Evolutionary conservation across 352 stramenopile genomes (phyloP).

Genomic region (Globisporangium paddicum): DNA sequence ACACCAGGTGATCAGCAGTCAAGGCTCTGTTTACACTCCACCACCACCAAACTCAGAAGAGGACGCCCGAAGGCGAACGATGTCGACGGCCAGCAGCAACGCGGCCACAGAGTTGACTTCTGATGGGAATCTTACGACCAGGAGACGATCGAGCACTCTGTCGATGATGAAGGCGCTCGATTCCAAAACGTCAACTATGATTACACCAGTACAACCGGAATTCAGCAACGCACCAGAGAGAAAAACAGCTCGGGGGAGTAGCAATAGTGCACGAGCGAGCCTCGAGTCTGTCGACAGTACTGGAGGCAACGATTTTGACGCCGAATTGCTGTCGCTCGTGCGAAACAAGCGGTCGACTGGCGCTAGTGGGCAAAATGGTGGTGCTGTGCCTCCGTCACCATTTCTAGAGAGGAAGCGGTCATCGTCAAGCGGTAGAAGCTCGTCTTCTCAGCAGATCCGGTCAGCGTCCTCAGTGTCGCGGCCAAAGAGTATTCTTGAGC

Average conservation of each 20-base stretch:
- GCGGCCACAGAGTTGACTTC: not conserved
- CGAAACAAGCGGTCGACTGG: constrained; percentile 29
- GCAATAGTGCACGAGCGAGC: constrained; percentile 11
- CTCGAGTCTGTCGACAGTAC: constrained; percentile 18
- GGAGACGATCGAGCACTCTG: constrained; percentile 39
- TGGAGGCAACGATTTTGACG: constrained; percentile 30
- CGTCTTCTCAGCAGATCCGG: not conserved
- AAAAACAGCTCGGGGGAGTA: not conserved
- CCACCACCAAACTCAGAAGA: constrained; percentile 1
- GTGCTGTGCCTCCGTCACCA: not conserved
- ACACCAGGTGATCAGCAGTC: constrained; percentile 36
- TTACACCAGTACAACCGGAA: not conserved
- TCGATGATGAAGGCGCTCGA: constrained; percentile 64
- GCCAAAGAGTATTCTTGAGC: constrained; percentile 30
- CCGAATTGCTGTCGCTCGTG: constrained; percentile 44
- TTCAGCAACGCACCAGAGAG: not conserved
- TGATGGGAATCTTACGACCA: constrained; percentile 1
- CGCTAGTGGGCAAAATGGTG: not conserved
- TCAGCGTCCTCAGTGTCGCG: constrained; percentile 6
- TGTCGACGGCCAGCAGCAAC: constrained; percentile 17
- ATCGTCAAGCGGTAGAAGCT: constrained; percentile 3
- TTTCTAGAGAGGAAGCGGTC: not conserved
- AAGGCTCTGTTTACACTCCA: not conserved
- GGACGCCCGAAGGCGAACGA: constrained; percentile 1
- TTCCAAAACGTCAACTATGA: not conserved